Base-by-base conservation (phyloP, 164 flowering plant species). In the Tetrastigma voinierianum region DNA sequence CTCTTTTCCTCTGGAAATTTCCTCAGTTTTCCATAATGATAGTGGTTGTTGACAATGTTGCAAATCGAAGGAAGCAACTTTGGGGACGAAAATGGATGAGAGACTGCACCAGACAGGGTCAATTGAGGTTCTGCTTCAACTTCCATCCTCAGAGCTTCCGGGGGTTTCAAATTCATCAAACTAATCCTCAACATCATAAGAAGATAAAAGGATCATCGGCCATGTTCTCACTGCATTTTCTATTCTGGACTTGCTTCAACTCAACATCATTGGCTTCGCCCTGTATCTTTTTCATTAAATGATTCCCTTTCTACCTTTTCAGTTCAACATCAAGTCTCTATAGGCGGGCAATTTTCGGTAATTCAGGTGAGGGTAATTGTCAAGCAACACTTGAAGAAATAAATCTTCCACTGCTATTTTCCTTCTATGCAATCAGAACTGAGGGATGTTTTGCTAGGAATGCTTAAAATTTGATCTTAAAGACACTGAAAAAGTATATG, bases 151-250 rank as follows among this genome's bases (percentile, higher is more conserved):
- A 57, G 32, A 25, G 61, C 61, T 57, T 57, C 61, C n/a, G n/a
- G n/a, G n/a, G 2, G 44, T 57, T 57, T 45, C 44, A 57, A 57
- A 15, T 25, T 51, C 66, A n/a, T 65, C 72, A 18, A 64, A 14
- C 46, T 32, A 32, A 32, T 32, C 40, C 40, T 32, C 40, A 32
- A 32, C 40, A 32, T 32, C 40, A 32, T 32, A 47, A 19, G 49
- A 1, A 48, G 55, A 1, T 62, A 47, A 68, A n/a, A n/a, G n/a
- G 72, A 10, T 66, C 58, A 2, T 16, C 19, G 65, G 54, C 77
- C 77, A 74, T 13, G 45, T 2, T 18, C 24, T 48, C n/a, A 58
- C 47, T 24, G 61, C 69, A 3, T 5, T n/a, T n/a, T n/a, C n/a
- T 1, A 19, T 54, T 49, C 6, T 10, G 15, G 12, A 54, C 21